Evolutionary conservation across 1,139 yeast species (phyloP).

Genomic region (Hansenula anomala): DNA sequence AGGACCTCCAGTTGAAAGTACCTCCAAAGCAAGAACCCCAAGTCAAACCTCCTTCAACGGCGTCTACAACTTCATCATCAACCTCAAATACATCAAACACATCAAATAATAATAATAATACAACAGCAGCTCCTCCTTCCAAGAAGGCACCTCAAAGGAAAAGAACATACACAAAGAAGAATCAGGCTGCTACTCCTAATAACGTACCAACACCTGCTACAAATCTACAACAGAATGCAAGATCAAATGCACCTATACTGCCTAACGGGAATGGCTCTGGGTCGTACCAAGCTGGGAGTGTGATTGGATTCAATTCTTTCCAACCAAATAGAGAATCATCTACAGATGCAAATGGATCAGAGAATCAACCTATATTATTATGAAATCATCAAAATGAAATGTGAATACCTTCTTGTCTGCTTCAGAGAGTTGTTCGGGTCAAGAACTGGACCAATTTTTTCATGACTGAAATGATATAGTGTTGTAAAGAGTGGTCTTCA

Average conservation of each 20-base stretch:
- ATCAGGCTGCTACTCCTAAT: neutral
- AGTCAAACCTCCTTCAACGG: slow-evolving; percentile 7
- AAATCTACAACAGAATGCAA: neutral
- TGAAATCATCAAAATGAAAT: neutral
- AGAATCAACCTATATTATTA: slow-evolving; percentile 18
- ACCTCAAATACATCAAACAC: slow-evolving; percentile 1
- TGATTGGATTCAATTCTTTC: neutral
- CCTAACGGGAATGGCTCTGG: neutral
- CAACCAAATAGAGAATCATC: neutral
- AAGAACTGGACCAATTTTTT: no score
- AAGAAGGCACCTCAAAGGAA: slow-evolving; percentile 12
- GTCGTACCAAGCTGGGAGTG: neutral
- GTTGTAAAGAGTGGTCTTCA: no score
- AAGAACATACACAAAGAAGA: slow-evolving; percentile 18
- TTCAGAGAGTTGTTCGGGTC: no score
- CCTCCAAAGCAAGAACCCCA: slow-evolving; percentile 19
- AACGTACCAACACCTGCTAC: neutral
- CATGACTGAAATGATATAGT: no score
- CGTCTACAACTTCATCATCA: neutral
- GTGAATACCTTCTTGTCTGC: neutral
- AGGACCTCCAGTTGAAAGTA: slow-evolving; percentile 12
- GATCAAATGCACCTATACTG: slow-evolving; percentile 10
- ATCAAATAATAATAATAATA: neutral
- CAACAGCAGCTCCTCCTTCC: slow-evolving; percentile 2
- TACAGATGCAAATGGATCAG: slow-evolving; percentile 10